Conservation (phyloP, 805 yeast species). For the Sugiyamaella lignohabitans region DNA sequence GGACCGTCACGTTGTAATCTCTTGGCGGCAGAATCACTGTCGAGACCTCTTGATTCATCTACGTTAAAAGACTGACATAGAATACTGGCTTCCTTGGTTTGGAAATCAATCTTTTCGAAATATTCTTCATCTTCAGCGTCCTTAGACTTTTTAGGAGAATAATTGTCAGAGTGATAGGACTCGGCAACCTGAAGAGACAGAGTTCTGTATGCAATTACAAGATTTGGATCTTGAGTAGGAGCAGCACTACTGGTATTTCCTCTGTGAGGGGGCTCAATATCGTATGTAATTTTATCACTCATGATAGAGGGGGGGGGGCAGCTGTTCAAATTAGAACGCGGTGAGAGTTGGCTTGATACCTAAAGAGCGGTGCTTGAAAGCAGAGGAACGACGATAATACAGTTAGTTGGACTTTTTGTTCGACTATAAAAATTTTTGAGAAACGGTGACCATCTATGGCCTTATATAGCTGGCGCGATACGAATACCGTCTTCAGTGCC, state of each 20-base stretch:
- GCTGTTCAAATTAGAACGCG: no score
- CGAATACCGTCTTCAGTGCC: no score
- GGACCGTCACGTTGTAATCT: constrained; percentile 13
- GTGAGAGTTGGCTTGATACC: no score
- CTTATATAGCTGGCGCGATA: no score
- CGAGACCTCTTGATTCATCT: constrained; percentile 7
- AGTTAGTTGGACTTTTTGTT: no score
- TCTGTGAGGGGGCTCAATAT: neutral
- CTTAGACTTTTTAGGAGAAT: neutral
- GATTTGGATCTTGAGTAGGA: constrained; percentile 1
- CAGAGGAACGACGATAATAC: no score
- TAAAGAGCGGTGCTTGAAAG: no score
- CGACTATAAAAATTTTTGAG: no score
- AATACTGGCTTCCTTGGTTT: constrained; percentile 2
- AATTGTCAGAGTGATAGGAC: constrained; percentile 5
- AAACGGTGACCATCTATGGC: no score
- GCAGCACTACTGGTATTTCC: neutral
- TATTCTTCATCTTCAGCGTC: constrained; percentile 8
- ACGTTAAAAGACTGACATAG: constrained; percentile 12
- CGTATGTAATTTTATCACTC: neutral
- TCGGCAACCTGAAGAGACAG: constrained; percentile 13
- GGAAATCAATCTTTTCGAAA: constrained; percentile 14
- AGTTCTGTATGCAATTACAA: constrained; percentile 10
- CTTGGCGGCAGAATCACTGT: neutral
- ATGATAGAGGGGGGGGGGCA: no score